Evolutionary conservation across 2,329 filamentous ascomycete genomes (phyloP).

Genomic region (Massarina eburnea): DNA sequence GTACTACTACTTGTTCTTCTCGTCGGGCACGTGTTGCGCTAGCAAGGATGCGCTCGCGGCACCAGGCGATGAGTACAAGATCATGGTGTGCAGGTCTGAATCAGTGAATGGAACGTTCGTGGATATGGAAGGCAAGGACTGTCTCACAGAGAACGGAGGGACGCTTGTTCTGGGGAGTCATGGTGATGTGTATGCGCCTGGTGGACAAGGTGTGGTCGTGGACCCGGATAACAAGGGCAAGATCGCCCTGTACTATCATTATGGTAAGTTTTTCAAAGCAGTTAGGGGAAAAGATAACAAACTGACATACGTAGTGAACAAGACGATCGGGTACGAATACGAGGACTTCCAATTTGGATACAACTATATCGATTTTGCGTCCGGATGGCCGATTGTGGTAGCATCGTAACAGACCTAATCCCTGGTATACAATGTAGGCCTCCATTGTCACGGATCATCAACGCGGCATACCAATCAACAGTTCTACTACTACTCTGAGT

Average conservation of each 20-base stretch:
- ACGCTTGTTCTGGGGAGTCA: constrained; percentile 61
- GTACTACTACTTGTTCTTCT: constrained; percentile 64
- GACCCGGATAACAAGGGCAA: constrained; percentile 7
- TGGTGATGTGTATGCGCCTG: constrained; percentile 29
- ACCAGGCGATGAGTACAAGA: constrained; percentile 61
- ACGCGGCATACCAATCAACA: too few relatives aligned
- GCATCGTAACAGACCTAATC: too few relatives aligned
- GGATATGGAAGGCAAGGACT: constrained; percentile 15
- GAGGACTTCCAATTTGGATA: constrained; percentile 11
- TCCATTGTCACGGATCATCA: too few relatives aligned
- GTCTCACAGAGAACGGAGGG: constrained; percentile 57
- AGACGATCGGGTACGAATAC: constrained; percentile 8
- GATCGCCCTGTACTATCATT: constrained; percentile 23
- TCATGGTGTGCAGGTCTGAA: constrained; percentile 60
- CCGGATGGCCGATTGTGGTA: constrained; percentile 10
- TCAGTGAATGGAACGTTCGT: constrained; percentile 54
- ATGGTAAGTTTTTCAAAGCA: constrained; percentile 14
- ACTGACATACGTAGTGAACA: neutral
- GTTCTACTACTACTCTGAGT: too few relatives aligned
- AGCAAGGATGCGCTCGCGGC: constrained; percentile 53
- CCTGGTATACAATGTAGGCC: too few relatives aligned
- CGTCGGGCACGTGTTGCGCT: constrained; percentile 59
- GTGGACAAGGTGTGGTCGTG: constrained; percentile 18
- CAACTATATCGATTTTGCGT: constrained; percentile 12
- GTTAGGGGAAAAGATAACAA: too few relatives aligned